Conservation (phyloP, 2,329 filamentous ascomycete species). For the Cladosporium velox region DNA sequence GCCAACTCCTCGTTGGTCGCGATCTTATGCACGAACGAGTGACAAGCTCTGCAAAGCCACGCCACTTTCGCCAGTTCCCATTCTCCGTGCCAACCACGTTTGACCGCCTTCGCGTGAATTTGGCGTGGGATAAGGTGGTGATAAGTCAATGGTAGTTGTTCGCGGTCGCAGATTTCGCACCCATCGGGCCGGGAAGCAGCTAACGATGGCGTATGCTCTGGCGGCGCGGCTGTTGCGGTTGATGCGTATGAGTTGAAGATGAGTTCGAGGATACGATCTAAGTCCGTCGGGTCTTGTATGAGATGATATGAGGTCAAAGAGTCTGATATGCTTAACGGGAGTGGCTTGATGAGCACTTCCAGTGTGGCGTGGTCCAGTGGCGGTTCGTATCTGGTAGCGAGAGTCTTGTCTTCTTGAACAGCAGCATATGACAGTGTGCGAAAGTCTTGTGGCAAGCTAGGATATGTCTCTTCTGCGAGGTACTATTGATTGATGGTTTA, state of each 20-base stretch:
- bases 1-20: slow-evolving; percentile 77
- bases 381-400: slow-evolving; percentile 59
- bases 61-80: slow-evolving; percentile 78
- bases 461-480: slow-evolving; percentile 69
- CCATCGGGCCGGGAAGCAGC: slow-evolving; percentile 52
- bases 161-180: slow-evolving; percentile 76
- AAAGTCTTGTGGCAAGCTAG: slow-evolving; percentile 62
- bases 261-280: slow-evolving; percentile 61
- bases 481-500: slow-evolving; percentile 52
- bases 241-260: slow-evolving; percentile 65
- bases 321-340: slow-evolving; percentile 65
- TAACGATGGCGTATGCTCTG: slow-evolving; percentile 54
- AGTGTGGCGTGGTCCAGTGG: slow-evolving; percentile 46
- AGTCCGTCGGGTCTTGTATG: slow-evolving; percentile 50
- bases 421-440: slow-evolving; percentile 62
- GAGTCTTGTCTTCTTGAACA: slow-evolving; percentile 51
- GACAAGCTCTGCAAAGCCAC: slow-evolving; percentile 83
- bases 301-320: slow-evolving; percentile 69
- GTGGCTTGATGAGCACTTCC: slow-evolving; percentile 52
- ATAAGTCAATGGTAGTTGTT: slow-evolving; percentile 76
- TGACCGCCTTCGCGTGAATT: slow-evolving; percentile 74
- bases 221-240: slow-evolving; percentile 61
- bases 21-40: slow-evolving; percentile 77
- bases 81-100: slow-evolving; percentile 75
- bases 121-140: slow-evolving; percentile 82